Base-by-base conservation (phyloP, 345 rosid genomes). In the Ceriops zippeliana region DNA sequence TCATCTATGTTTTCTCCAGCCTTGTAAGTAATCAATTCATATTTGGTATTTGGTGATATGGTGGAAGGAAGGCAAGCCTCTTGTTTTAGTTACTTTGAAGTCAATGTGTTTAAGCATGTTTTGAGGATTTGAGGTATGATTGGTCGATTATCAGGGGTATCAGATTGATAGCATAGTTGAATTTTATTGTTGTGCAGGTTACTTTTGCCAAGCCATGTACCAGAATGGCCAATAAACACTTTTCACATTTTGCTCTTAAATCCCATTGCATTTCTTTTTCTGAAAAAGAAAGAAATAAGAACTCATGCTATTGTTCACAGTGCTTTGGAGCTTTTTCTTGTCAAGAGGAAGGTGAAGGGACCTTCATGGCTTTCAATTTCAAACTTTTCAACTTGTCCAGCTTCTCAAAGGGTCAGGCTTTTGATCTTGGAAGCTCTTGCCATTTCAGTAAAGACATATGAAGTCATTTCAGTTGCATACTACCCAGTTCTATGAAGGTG, bases 241-340 rank as follows among this genome's bases (percentile, higher is more conserved):
- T 42, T 42, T 11, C 19, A 13, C 49, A 42, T 42, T 42, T 15
- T 42, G 19, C 49, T 3, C 21, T 35, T 75, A 28, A 13, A 58
- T 5, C 21, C 54, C 30, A 61, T 47, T 64, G 47, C 21, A 56
- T 61, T 62, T 26, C 17, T 24, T 57, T 57, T 22, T 37, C 35
- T 17, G 34, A 26, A 27, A 21, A 67, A 58, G 22, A 6, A 71
- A 51, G 32, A 16, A 17, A 17, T 30, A 42, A 21, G 61, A 52
- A 81, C 53, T 49, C 24, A 17, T 72, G 17, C 67, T 63, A 32
- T 63, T 34, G 72, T 75, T 11, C 84, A 80, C 96, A 95, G 99
- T 82, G 98, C 96, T 61, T 81, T 95, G 84, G 99, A 95, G 80
- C 99, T 85, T 77, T 87, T 95, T 75, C 91, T 95, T 69, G 80